These are phyloP conservation scores for Diospyros lotus DNA, from an alignment of 148 eudicot species.

Conservation along the genomic window DNA sequence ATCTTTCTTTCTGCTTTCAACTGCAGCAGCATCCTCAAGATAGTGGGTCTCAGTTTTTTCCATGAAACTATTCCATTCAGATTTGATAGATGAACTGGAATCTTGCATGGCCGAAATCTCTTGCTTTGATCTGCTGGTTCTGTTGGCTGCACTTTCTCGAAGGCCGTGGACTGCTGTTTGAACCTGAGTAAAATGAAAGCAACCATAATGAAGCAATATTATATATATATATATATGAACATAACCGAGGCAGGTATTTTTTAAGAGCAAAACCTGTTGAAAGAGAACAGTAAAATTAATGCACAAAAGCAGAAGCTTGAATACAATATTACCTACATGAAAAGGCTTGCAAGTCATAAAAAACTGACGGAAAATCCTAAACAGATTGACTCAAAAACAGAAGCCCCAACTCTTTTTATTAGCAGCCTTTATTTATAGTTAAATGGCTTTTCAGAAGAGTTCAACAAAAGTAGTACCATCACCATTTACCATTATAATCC, in stretches of 20 bases:
- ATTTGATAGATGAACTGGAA: constrained; percentile 53
- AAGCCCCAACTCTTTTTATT: no score
- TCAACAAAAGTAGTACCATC: background rate
- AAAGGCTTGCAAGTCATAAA: background rate
- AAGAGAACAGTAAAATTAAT: background rate
- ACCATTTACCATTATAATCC: background rate
- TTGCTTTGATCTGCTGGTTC: constrained; percentile 62
- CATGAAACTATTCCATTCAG: constrained; percentile 66
- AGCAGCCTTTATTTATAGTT: background rate
- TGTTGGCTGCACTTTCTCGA: constrained; percentile 68
- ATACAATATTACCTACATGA: background rate
- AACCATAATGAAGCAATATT: no score
- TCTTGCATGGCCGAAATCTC: constrained; percentile 86
- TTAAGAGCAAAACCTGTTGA: background rate
- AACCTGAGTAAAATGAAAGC: constrained; percentile 35
- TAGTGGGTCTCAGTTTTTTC: constrained; percentile 69
- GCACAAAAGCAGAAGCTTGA: background rate
- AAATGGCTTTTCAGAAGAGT: background rate
- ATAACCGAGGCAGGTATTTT: no score
- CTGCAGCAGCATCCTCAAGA: constrained; percentile 70
- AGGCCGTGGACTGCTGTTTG: constrained; percentile 70
- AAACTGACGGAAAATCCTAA: no score
- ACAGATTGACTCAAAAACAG: no score
- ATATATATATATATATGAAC: no score
- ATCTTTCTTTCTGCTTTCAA: constrained; percentile 72